A percentile compares a stretch with the other conserved stretches of the same genome.
These are phyloP conservation scores for Asterochloris erici DNA, from an alignment of 139 green algal genomes.

Conservation along the genomic window DNA sequence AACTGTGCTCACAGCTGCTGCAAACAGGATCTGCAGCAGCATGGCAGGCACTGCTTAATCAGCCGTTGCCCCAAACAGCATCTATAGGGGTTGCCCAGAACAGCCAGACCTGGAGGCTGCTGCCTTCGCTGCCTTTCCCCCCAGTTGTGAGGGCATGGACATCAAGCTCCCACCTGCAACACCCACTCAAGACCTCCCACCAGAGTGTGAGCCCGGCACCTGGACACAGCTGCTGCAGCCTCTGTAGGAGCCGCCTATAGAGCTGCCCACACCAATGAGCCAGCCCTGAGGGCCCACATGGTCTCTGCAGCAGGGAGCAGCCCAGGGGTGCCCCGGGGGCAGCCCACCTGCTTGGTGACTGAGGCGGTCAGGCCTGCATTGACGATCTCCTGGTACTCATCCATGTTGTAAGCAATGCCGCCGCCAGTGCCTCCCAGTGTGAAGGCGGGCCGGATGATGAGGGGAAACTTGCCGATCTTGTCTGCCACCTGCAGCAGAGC, in stretches of 20 bases:
- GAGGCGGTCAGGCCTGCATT: conserved; percentile 82
- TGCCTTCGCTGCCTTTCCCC: too few species aligned
- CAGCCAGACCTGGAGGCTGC: too few species aligned
- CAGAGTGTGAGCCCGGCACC: too few species aligned
- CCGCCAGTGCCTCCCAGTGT: conserved; percentile 96
- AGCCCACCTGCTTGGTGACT: conserved; percentile 83
- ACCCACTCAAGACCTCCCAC: too few species aligned
- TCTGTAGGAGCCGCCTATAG: background rate
- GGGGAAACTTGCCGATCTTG: conserved; percentile 81
- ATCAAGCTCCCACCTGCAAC: too few species aligned
- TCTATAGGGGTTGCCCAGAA: too few species aligned
- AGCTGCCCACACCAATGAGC: background rate
- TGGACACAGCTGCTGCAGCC: too few species aligned
- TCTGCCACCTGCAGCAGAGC: conserved; percentile 6
- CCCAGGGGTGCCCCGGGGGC: background rate
- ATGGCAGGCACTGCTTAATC: too few species aligned
- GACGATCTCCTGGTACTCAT: conserved; percentile 92
- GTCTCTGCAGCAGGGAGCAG: background rate
- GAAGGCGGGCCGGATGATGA: conserved; percentile 99
- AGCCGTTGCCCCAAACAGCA: too few species aligned
- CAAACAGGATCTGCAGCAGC: too few species aligned
- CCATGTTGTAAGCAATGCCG: conserved; percentile 98
- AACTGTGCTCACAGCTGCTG: too few species aligned
- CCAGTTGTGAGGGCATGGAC: too few species aligned
- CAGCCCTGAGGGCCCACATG: background rate